phyloP scores from a whole-genome alignment of 441 rosid species.

The Eruca vesicaria region DNA sequence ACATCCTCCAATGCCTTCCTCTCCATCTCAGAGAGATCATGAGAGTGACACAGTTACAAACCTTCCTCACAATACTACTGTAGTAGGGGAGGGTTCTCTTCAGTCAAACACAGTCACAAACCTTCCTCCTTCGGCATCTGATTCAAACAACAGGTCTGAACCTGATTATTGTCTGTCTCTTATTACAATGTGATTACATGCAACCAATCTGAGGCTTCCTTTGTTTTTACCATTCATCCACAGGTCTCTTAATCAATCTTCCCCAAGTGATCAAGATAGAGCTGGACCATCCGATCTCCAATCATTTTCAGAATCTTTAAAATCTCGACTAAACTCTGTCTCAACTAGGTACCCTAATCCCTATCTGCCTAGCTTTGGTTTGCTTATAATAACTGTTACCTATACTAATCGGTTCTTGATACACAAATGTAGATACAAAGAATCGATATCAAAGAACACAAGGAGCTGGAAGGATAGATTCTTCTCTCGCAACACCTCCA shows the following conservation, averaged over 20 bases:
- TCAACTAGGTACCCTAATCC: constrained; percentile 55
- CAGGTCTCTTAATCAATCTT: constrained; percentile 56
- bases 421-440: constrained; percentile 33
- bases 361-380: not conserved
- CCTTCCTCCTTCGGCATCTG: constrained; percentile 52
- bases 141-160: constrained; percentile 51
- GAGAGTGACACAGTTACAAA: constrained; percentile 52
- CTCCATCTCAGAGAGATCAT: constrained; percentile 54
- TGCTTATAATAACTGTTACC: not conserved
- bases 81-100: constrained; percentile 46
- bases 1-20: constrained; percentile 46
- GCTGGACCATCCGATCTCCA: constrained; percentile 84
- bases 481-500: constrained; percentile 51
- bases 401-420: not conserved
- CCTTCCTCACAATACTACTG: constrained; percentile 33
- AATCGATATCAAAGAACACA: constrained; percentile 53
- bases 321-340: constrained; percentile 69
- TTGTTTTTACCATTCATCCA: constrained; percentile 10
- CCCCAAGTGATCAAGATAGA: constrained; percentile 64
- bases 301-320: constrained; percentile 81
- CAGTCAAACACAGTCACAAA: constrained; percentile 32
- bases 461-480: constrained; percentile 66
- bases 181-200: not conserved
- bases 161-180: not conserved
- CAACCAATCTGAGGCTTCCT: not conserved